Conservation (phyloP, 495 filamentous ascomycete genomes). For the Sabuloglossum arenarium region DNA sequence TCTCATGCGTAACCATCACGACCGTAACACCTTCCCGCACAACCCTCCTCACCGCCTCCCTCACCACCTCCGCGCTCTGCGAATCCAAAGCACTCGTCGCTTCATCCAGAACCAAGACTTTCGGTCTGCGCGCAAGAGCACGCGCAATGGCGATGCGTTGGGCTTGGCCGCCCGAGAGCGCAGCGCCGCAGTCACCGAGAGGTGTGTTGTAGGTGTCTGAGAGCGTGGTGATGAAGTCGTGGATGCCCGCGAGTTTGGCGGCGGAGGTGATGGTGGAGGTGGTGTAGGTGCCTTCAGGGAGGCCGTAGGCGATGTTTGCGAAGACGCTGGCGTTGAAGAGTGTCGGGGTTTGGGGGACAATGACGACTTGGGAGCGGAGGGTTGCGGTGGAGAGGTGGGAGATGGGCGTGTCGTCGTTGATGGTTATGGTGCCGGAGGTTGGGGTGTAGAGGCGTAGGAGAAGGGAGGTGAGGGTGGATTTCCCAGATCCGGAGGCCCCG, state of each 20-base stretch:
- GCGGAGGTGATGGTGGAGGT: slow-evolving; percentile 32
- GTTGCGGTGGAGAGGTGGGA: slow-evolving; percentile 32
- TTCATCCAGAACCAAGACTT: slow-evolving; percentile 67
- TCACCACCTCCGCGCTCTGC: slow-evolving; percentile 42
- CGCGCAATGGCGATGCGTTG: slow-evolving; percentile 69
- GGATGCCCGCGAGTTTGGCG: slow-evolving; percentile 48
- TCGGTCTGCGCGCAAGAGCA: slow-evolving; percentile 47
- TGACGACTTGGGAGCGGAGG: slow-evolving; percentile 45
- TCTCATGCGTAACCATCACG: slow-evolving; percentile 56
- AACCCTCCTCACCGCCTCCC: slow-evolving; percentile 36
- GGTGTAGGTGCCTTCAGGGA: slow-evolving; percentile 22
- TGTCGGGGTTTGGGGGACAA: slow-evolving; percentile 61
- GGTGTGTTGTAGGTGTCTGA: slow-evolving; percentile 51
- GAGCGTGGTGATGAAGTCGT: slow-evolving; percentile 59
- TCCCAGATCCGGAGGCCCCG: slow-evolving; percentile 68
- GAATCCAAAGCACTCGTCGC: slow-evolving; percentile 66
- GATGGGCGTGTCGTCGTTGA: slow-evolving; percentile 27
- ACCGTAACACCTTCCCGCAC: slow-evolving; percentile 28
- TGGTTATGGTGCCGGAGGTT: slow-evolving; percentile 14
- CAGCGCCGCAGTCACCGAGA: slow-evolving; percentile 57
- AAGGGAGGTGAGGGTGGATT: slow-evolving; percentile 65
- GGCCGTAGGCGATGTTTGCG: slow-evolving; percentile 66
- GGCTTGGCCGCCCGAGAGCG: slow-evolving; percentile 65
- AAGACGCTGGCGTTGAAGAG: slow-evolving; percentile 54
- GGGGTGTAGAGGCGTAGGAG: slow-evolving; percentile 42